Evolutionary conservation across 2,329 filamentous ascomycete genomes (phyloP).

Genomic region (Colletotrichum acutatum): DNA sequence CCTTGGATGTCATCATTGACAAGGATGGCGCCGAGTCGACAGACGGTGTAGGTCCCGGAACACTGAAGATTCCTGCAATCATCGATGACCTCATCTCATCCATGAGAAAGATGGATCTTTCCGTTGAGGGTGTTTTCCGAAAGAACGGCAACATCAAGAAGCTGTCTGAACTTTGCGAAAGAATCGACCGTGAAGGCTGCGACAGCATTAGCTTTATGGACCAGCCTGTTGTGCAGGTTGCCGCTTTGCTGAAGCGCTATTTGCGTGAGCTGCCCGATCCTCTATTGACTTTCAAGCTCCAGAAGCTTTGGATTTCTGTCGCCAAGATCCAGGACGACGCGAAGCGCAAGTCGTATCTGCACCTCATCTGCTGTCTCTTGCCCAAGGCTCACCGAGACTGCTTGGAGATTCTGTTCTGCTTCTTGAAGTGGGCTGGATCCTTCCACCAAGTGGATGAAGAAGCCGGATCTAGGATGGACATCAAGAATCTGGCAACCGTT

Average conservation of each 20-base stretch:
- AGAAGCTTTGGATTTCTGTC: slow-evolving; percentile 88
- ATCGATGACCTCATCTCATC: slow-evolving; percentile 94
- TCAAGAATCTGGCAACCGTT: slow-evolving; percentile 95
- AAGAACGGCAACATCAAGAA: slow-evolving; percentile 99
- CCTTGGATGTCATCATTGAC: slow-evolving; percentile 88
- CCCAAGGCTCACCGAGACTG: slow-evolving; percentile 94
- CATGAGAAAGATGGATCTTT: slow-evolving; percentile 99
- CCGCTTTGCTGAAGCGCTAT: slow-evolving; percentile 94
- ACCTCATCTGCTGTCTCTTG: slow-evolving; percentile 90
- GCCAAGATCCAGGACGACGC: slow-evolving; percentile 88
- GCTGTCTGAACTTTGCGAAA: slow-evolving; percentile 84
- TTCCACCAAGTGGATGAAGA: slow-evolving; percentile 99
- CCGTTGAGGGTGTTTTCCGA: slow-evolving; percentile 96
- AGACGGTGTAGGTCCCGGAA: slow-evolving; percentile 92
- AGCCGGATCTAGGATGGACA: slow-evolving; percentile 98
- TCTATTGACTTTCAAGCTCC: slow-evolving; percentile 93
- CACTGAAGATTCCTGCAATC: slow-evolving; percentile 89
- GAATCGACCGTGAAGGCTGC: slow-evolving; percentile 87
- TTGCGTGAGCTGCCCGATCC: slow-evolving; percentile 94
- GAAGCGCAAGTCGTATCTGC: slow-evolving; percentile 84
- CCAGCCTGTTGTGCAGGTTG: slow-evolving; percentile 92
- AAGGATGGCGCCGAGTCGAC: slow-evolving; percentile 97
- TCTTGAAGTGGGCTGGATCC: slow-evolving; percentile 96
- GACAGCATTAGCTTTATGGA: slow-evolving; percentile 87
- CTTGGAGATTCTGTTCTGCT: slow-evolving; percentile 93